These are phyloP conservation scores for Vitis rotundifolia DNA, from an alignment of 164 flowering plant species.

Conservation along the genomic window DNA sequence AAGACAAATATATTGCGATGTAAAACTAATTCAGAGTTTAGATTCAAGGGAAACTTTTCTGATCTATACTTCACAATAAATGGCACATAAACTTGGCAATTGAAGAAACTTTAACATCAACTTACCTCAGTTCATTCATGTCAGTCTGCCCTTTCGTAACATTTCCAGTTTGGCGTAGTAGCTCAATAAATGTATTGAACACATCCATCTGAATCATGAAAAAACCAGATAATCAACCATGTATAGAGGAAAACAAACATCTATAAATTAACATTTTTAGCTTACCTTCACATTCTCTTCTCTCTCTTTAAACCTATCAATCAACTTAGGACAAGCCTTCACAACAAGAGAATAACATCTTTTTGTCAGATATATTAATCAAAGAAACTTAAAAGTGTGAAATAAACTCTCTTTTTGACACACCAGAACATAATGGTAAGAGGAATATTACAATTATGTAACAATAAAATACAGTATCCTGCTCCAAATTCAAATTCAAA, in stretches of 20 bases:
- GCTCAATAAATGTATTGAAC: conserved; percentile 88
- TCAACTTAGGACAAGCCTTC: conserved; percentile 98
- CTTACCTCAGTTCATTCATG: conserved; percentile 72
- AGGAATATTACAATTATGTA: not conserved
- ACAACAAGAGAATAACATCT: conserved; percentile 4
- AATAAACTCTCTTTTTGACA: not conserved
- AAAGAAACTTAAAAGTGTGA: not conserved
- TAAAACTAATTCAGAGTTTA: not conserved
- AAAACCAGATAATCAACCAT: conserved; percentile 20
- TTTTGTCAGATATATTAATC: not conserved
- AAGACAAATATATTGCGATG: not conserved
- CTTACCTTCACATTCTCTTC: conserved; percentile 98
- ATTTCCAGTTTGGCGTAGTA: conserved; percentile 95
- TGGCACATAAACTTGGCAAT: not conserved
- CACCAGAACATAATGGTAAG: not conserved
- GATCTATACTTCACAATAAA: not conserved
- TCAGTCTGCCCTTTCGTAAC: conserved; percentile 88
- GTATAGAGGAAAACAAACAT: not conserved
- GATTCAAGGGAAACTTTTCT: not conserved
- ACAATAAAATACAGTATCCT: not conserved
- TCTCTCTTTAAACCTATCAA: conserved; percentile 97
- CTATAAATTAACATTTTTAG: not conserved
- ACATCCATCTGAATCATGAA: conserved; percentile 85
- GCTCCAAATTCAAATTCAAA: no score
- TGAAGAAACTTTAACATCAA: conserved; percentile 6